Evolutionary conservation across 108 stramenopile genomes (phyloP), one percentile per base, ranked within the genome.

Genomic region (Craspedostauros australis): DNA sequence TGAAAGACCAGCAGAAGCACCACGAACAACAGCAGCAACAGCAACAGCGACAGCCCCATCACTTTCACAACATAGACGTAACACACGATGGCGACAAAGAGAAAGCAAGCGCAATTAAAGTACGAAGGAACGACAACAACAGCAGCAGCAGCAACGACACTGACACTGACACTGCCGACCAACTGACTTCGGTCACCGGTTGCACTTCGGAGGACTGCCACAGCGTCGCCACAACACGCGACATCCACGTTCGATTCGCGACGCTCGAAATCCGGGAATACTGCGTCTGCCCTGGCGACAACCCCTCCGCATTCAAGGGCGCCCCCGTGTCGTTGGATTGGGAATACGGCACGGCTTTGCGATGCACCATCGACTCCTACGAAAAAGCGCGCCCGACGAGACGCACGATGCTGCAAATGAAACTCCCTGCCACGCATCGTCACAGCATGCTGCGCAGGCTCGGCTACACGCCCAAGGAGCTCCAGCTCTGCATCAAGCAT

Each of bases 201-300:
- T 5, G 46, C 12, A 47, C 12, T 7, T 4, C 14, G n/a, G 11
- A 12, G 27, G 4, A 47, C 29, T 14, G 6, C 21, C 27, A 7
- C 46, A 9, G 29, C 46, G 18, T 5, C 21, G 14, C 6, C 46
- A 48, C 6, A 5, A 5, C 11, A 24, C 26, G 24, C 22, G 21
- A 15, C 25, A 54, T 29, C n/a, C 27, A 34, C 23, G 54, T 70
- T 31, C 14, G 18, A 25, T 70, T 70, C 18, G 42, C 62, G 11
- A 45, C 54, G n/a, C 31, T 73, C 22, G 24, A 60, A 48, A 66
- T 73, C 26, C 31, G 66, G 30, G 60, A 73, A 32, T 67, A 73
- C 39, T 27, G 48, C 2, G 37, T 73, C 14, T 67, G 62, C 5
- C 60, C 48, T 27, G 71, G 71, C 19, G 71, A 73, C 20, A 62